A percentile compares a stretch with the other conserved stretches of the same genome.
Evolutionary conservation across 2,329 filamentous ascomycete genomes (phyloP).

Genomic region (Drechslerella dactyloides): DNA sequence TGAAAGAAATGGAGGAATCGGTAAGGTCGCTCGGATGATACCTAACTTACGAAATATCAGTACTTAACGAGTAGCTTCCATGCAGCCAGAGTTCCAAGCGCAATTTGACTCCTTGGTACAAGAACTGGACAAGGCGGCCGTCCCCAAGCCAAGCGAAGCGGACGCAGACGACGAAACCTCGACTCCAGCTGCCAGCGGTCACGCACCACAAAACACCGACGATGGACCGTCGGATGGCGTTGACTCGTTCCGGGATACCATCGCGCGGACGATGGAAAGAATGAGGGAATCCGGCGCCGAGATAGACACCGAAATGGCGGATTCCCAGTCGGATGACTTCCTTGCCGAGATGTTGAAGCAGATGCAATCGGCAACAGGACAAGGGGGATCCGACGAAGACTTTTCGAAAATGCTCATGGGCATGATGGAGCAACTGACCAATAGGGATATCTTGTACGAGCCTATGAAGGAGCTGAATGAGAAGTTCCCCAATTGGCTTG

Average conservation of each 20-base stretch:
- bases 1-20: conserved; percentile 72
- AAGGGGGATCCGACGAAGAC: conserved; percentile 74
- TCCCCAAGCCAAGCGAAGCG: conserved; percentile 55
- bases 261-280: conserved; percentile 90
- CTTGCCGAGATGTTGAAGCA: conserved; percentile 91
- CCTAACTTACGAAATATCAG: not conserved
- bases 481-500: conserved; percentile 90
- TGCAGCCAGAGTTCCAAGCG: conserved; percentile 70
- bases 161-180: conserved; percentile 53
- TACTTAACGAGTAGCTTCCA: conserved; percentile 21
- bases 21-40: conserved; percentile 58
- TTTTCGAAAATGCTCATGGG: conserved; percentile 93
- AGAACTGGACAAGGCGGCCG: conserved; percentile 66
- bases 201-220: conserved; percentile 53
- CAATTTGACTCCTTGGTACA: conserved; percentile 81
- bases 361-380: conserved; percentile 70
- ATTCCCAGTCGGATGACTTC: conserved; percentile 75
- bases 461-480: conserved; percentile 96
- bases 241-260: conserved; percentile 81
- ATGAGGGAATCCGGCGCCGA: conserved; percentile 91
- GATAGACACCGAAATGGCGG: conserved; percentile 72
- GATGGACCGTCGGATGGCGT: conserved; percentile 55
- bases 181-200: conserved; percentile 47
- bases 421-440: conserved; percentile 99
- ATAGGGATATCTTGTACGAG: conserved; percentile 97